Evolutionary conservation across 2,329 filamentous ascomycete genomes (phyloP).

Genomic region (Talaromyces sp.): DNA sequence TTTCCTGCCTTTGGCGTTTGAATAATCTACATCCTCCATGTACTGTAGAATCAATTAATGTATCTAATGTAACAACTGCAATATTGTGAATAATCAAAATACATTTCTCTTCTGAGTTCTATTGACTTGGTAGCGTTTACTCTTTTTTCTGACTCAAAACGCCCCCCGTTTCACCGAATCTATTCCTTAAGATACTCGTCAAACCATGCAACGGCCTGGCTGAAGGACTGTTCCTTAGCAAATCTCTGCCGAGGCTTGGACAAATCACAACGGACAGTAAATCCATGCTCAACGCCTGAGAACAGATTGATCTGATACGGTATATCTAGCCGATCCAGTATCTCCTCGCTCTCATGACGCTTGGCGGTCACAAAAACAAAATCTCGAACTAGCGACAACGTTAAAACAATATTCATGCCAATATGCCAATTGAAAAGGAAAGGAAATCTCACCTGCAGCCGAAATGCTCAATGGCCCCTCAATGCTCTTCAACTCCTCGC

Average conservation of each 20-base stretch:
- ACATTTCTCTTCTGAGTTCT: background rate
- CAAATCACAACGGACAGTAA: constrained; percentile 68
- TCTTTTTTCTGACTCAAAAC: background rate
- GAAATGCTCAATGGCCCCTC: constrained; percentile 24
- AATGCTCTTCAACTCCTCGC: constrained; percentile 18
- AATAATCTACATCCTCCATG: constrained; percentile 3
- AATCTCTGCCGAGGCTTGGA: constrained; percentile 59
- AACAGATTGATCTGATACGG: constrained; percentile 75
- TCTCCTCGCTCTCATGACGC: constrained; percentile 62
- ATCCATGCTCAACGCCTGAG: constrained; percentile 70
- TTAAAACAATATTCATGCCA: background rate
- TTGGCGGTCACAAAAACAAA: constrained; percentile 60
- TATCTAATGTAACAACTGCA: background rate
- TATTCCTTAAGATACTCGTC: constrained; percentile 12
- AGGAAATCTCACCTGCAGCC: constrained; percentile 14
- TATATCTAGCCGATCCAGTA: constrained; percentile 54
- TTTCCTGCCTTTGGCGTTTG: constrained; percentile 28
- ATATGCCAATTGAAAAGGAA: background rate
- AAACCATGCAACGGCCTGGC: constrained; percentile 73
- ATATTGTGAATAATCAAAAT: background rate
- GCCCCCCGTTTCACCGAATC: background rate
- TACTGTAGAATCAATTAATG: background rate
- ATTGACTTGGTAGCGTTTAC: background rate
- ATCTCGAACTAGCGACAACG: constrained; percentile 7
- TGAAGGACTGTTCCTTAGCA: constrained; percentile 75